These are phyloP conservation scores for Cutaneotrichosporon arboriforme DNA, from an alignment of 1,284 basidiomycete species.

Conservation along the genomic window DNA sequence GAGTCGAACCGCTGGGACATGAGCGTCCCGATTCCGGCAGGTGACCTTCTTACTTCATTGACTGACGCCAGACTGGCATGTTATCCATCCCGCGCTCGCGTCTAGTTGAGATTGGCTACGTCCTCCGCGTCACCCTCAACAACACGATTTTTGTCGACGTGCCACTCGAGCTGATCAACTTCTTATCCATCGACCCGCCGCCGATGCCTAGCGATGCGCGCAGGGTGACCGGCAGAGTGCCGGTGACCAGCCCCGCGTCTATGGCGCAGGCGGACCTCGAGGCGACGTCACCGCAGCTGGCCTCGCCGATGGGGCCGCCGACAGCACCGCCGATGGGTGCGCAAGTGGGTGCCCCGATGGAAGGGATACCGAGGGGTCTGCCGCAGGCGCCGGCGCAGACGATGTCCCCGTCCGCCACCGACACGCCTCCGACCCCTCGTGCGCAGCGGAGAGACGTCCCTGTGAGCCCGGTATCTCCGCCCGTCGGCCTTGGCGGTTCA, in stretches of 20 bases:
- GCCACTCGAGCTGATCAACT: constrained; percentile 46
- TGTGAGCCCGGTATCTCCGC: neutral
- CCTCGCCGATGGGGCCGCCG: neutral
- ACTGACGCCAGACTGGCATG: constrained; percentile 57
- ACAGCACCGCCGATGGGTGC: neutral
- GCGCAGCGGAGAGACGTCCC: neutral
- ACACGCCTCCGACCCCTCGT: neutral
- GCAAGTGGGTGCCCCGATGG: neutral
- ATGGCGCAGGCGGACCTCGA: neutral
- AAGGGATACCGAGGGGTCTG: too few relatives aligned
- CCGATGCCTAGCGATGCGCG: constrained; percentile 35
- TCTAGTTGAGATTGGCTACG: constrained; percentile 74
- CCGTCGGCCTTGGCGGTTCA: neutral
- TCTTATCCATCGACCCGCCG: constrained; percentile 48
- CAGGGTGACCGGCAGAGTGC: neutral
- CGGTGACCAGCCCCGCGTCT: neutral
- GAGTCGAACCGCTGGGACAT: constrained; percentile 57
- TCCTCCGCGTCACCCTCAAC: constrained; percentile 65
- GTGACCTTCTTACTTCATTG: constrained; percentile 51
- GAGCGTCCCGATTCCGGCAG: constrained; percentile 58
- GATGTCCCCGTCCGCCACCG: neutral
- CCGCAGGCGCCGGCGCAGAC: too few relatives aligned
- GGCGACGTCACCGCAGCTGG: neutral
- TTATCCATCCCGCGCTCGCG: constrained; percentile 68
- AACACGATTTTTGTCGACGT: constrained; percentile 55